Base-by-base conservation (phyloP, 2,329 filamentous ascomycete genomes). In the Alternaria ventricosa region DNA sequence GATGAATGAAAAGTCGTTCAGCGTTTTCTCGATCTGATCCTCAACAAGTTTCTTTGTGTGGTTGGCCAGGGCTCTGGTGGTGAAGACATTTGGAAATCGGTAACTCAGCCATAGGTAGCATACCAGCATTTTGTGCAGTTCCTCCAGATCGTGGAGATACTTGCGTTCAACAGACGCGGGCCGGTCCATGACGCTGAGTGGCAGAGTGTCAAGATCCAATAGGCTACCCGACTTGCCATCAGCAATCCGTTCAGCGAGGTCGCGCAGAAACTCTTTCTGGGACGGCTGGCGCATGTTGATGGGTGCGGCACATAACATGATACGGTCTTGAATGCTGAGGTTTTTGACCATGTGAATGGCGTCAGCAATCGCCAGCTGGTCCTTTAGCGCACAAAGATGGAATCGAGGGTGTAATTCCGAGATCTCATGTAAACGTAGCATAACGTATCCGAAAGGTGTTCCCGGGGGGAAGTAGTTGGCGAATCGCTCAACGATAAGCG, bases 101-200 rank as follows among this genome's bases (percentile, higher is more conserved):
- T 95, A 98, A 71, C 92, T 95, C 15, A 99, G 85, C 96, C 96
- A 99, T 2, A 97, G 85, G 76, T 98, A 99, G 50, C 94, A 83
- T 47, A 95, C 93, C 41, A 99, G 83, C 27, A 88, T 85, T 72
- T 92, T 92, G 82, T 99, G 96, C 15, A 99, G 84, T 4, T 83
- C 79, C 78, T 99, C 96, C 20, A 98, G 83, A 9, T 84, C 81
- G 58, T 84, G 82, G 11, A 99, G 84, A 69, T 93, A 92, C 0
- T 83, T 78, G 57, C 85, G 81, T 13, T 79, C 77, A 1, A 77
- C 77, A 0, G 80, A 81, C 1, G 84, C 77, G 1, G 81, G 73
- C 25, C 82, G 63, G 64, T 97, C 92, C 4, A 98, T 85, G 3
- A 91, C 78, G 66, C 94, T 90, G 1, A 99, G 82, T 23, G 92